phyloP scores from a whole-genome alignment of 352 stramenopile genomes.

The Globisporangium emineosum region DNA sequence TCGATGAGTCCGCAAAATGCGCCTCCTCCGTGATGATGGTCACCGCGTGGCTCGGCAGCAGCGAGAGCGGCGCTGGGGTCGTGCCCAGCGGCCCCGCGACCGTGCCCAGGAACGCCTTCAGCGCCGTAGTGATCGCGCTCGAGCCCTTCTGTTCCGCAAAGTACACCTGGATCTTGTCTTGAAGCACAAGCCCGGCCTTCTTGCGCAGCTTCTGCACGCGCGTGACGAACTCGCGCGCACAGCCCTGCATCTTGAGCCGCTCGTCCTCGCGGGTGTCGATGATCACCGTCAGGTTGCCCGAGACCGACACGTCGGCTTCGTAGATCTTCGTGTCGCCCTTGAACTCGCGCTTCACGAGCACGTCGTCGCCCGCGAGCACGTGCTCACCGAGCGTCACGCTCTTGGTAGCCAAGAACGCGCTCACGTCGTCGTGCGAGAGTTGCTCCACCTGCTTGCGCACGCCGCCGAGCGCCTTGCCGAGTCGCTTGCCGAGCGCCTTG shows the following conservation, averaged over 20 bases:
- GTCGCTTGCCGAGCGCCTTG: conserved; percentile 92
- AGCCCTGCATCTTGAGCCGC: conserved; percentile 91
- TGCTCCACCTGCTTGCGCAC: conserved; percentile 84
- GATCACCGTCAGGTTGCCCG: conserved; percentile 93
- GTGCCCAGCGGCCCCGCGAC: conserved; percentile 57
- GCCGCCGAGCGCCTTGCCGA: conserved; percentile 96
- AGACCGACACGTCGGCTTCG: conserved; percentile 82
- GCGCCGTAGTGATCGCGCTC: conserved; percentile 50
- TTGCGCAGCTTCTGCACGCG: conserved; percentile 99
- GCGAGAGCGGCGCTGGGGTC: conserved; percentile 47
- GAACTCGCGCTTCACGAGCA: conserved; percentile 94
- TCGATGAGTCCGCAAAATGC: conserved; percentile 62
- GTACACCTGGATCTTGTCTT: conserved; percentile 97
- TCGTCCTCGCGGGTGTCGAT: conserved; percentile 96
- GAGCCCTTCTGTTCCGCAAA: conserved; percentile 79
- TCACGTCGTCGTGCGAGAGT: conserved; percentile 70
- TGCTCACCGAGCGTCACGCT: conserved; percentile 80
- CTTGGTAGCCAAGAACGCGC: conserved; percentile 65
- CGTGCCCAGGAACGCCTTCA: conserved; percentile 59
- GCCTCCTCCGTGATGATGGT: conserved; percentile 70
- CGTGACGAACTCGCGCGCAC: conserved; percentile 96
- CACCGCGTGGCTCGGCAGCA: conserved; percentile 63
- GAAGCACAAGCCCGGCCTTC: conserved; percentile 91
- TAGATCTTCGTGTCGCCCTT: conserved; percentile 91
- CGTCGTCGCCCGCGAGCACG: conserved; percentile 85